Conservation (phyloP, 768 basidiomycete species). For the Rhizopogon salebrosus region DNA sequence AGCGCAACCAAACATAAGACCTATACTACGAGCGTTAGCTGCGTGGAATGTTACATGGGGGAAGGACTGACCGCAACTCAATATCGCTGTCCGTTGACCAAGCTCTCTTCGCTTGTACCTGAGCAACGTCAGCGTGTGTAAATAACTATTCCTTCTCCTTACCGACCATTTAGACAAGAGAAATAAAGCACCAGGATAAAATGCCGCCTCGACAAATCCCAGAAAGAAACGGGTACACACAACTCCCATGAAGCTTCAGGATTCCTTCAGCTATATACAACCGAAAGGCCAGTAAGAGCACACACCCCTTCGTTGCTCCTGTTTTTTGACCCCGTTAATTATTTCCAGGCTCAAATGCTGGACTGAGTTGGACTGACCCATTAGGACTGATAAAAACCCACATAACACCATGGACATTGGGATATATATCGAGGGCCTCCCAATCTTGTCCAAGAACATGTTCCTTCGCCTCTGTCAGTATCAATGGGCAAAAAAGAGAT, state of each 20-base stretch:
- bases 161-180: conserved; percentile 29
- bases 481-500: too few relatives aligned
- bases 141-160: background rate
- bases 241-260: conserved; percentile 52
- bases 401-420: conserved; percentile 65
- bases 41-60: background rate
- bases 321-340: background rate
- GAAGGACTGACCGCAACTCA: conserved; percentile 45
- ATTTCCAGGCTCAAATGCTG: background rate
- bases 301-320: conserved; percentile 39
- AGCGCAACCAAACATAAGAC: conserved; percentile 74
- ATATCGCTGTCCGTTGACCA: too few relatives aligned
- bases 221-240: conserved; percentile 61
- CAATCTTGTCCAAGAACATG: conserved; percentile 63
- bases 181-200: conserved; percentile 61
- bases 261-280: conserved; percentile 1
- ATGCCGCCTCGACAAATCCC: conserved; percentile 68
- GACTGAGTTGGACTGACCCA: conserved; percentile 42
- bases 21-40: background rate
- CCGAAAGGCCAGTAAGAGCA: background rate
- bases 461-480: too few relatives aligned
- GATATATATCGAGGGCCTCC: conserved; percentile 64
- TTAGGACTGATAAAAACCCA: conserved; percentile 56
- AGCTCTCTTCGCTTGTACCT: too few relatives aligned
- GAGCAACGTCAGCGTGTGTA: conserved; percentile 59